Base-by-base conservation (phyloP, 805 yeast genomes). In the Zygoascus biomembranicola region DNA sequence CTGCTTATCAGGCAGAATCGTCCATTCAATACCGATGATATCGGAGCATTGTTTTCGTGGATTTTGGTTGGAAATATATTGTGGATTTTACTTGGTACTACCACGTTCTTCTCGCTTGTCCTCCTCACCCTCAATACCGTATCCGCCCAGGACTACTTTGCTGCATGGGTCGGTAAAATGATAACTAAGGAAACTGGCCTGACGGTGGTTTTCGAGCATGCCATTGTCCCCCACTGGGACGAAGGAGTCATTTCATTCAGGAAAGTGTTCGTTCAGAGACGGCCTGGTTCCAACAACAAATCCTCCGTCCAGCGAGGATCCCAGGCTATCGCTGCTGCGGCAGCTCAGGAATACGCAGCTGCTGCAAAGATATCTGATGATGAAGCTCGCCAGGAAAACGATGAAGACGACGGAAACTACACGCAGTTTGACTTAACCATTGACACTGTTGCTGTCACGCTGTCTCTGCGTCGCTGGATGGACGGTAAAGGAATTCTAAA, bases 361-460 rank as follows among this genome's bases (percentile, higher is more conserved):
- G 47, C 47, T 20, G 51, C 52, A 5, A 23, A 16, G 4, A 31
- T 28, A 19, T n/a, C 18, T 10, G 49, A 42, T 10, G 48, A 46
- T 14, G 50, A 32, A 11, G 43, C 43, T 5, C 20, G 32, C 16
- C 51, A 28, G 2, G 50, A 49, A 3, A 42, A 28, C 16, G 46
- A 32, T 0, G 58, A 71, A 52, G 96, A 72, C 37, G 96, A 90
- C 65, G 98, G 97, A 1, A 94, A 94, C 69, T 94, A 90, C 69
- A 92, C 99, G 0, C 99, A 94, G 66, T 94, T 85, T 66, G 99
- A 94, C 67, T 67, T 94, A 42, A 87, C 95, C 0, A 85, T 94
- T 14, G 96, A 92, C 55, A 86, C 85, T 59, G 84, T 90, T 11
- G 83, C 84, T 51, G 79, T 94, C 0, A 82, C 95, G 1, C 70